Evolutionary conservation across 768 basidiomycete species (phyloP).

Genomic region (Hirschioporus abietinus): DNA sequence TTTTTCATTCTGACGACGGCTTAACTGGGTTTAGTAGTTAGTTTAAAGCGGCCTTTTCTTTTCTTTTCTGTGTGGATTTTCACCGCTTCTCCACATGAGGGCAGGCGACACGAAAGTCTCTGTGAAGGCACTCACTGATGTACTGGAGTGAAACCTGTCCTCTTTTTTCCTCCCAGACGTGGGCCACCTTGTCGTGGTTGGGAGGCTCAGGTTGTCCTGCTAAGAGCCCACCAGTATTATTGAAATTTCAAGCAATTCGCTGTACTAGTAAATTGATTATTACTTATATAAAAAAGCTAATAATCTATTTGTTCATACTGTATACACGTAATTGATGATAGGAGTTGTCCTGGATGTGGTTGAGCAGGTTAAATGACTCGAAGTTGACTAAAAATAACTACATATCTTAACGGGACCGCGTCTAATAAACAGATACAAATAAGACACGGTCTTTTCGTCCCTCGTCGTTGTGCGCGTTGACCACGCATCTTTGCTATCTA

Average conservation of each 20-base stretch:
- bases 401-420: neutral
- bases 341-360: too few species aligned
- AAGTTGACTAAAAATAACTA: neutral
- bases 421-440: neutral
- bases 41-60: neutral
- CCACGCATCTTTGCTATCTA: slow-evolving; percentile 1
- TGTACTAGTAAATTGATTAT: neutral
- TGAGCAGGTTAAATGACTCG: neutral
- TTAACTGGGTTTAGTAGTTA: neutral
- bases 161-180: neutral
- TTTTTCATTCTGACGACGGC: neutral
- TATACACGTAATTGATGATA: too few species aligned
- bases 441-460: neutral
- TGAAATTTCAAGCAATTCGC: neutral
- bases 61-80: neutral
- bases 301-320: neutral
- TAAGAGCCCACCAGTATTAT: neutral
- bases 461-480: neutral
- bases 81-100: neutral
- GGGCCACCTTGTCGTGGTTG: slow-evolving; percentile 1
- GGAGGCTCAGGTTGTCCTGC: neutral
- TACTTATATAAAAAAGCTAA: neutral
- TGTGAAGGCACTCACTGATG: neutral
- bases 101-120: neutral
- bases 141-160: neutral